Percentiles rank a stretch among this genome's conserved stretches.
Evolutionary conservation across 2,329 filamentous ascomycete genomes (phyloP).

Genomic region (Penicillium rolfsii): DNA sequence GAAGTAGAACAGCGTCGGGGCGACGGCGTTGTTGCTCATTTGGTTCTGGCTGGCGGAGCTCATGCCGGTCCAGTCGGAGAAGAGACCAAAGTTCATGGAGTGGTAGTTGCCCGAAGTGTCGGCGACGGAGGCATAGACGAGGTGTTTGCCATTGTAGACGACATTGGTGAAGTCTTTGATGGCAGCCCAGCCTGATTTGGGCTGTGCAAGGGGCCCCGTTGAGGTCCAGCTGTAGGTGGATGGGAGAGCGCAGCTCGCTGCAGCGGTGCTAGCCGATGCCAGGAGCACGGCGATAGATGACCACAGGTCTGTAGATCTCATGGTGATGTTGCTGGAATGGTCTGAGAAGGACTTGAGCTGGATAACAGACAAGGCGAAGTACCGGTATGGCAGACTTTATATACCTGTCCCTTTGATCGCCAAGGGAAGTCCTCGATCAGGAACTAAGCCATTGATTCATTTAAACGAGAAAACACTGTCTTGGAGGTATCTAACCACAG

Average conservation of each 20-base stretch:
- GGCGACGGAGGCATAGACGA: constrained; percentile 63
- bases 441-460: constrained; percentile 8
- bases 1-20: constrained; percentile 68
- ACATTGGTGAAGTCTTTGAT: constrained; percentile 67
- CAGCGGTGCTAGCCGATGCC: constrained; percentile 5
- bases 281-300: constrained; percentile 4
- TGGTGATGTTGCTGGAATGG: neutral
- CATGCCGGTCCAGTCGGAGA: constrained; percentile 59
- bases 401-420: neutral
- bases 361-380: neutral
- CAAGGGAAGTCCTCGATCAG: neutral
- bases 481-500: neutral
- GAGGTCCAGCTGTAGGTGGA: constrained; percentile 62
- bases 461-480: constrained; percentile 1
- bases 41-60: constrained; percentile 55
- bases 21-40: constrained; percentile 56
- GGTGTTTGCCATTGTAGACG: constrained; percentile 60
- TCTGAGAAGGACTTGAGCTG: neutral
- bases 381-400: neutral
- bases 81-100: constrained; percentile 62
- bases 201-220: constrained; percentile 55
- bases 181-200: constrained; percentile 59
- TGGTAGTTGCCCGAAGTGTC: constrained; percentile 53
- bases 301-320: constrained; percentile 8
- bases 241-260: constrained; percentile 47